phyloP scores from a whole-genome alignment of 2,329 filamentous ascomycete species.

The Beauveria australis region DNA sequence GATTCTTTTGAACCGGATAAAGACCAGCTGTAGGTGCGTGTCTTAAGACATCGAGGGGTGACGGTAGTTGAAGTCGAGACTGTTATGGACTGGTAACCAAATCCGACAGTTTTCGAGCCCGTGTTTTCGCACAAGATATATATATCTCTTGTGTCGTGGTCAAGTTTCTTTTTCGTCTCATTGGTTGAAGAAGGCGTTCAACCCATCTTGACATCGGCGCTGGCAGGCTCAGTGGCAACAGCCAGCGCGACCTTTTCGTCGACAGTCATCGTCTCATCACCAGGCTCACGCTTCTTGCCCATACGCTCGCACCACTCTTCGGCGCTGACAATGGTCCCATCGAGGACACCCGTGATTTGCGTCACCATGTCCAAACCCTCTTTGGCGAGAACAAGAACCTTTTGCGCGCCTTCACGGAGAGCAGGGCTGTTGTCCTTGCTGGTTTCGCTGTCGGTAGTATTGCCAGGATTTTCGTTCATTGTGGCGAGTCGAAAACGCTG shows the following conservation, averaged over 20 bases:
- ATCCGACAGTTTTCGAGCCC: neutral
- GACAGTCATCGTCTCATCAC: conserved; percentile 12
- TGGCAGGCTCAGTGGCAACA: conserved; percentile 18
- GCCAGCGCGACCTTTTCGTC: conserved; percentile 19
- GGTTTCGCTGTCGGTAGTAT: conserved; percentile 22
- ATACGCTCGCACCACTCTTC: conserved; percentile 84
- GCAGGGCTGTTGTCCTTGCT: conserved; percentile 28
- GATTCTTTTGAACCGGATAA: neutral
- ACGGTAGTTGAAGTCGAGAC: neutral
- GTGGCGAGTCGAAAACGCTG: conserved; percentile 72
- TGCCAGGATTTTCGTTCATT: conserved; percentile 28
- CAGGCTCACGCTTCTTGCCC: conserved; percentile 35
- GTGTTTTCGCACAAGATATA: neutral
- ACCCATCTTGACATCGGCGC: conserved; percentile 22
- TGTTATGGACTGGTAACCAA: neutral
- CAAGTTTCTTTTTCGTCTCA: neutral
- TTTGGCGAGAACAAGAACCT: conserved; percentile 76
- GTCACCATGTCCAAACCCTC: conserved; percentile 92
- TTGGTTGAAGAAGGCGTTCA: neutral
- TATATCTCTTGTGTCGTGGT: neutral
- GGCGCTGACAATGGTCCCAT: conserved; percentile 81
- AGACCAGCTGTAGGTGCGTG: neutral
- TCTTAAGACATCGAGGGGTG: neutral
- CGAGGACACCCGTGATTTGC: conserved; percentile 79
- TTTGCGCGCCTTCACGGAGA: conserved; percentile 53